Conservation (phyloP, 768 basidiomycete species). For the Podaxis mareebaensis region DNA sequence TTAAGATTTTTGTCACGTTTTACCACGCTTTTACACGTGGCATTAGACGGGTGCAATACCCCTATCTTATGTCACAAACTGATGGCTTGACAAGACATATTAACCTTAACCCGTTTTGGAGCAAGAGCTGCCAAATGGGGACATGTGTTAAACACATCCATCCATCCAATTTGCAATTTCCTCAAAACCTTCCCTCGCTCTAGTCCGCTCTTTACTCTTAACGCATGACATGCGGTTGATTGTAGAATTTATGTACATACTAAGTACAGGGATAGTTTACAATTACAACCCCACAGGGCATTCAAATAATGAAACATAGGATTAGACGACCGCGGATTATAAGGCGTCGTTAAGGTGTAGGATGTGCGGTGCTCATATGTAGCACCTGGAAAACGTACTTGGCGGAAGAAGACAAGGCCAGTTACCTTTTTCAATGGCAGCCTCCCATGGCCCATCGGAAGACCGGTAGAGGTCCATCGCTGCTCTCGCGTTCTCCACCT, state of each 20-base stretch:
- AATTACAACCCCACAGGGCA: conserved; percentile 6
- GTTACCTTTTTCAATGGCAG: conserved; percentile 52
- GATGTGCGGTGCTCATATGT: conserved; percentile 40
- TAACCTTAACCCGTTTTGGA: conserved; percentile 31
- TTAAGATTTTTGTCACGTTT: background rate
- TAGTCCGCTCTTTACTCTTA: background rate
- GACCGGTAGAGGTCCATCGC: conserved; percentile 58
- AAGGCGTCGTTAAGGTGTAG: background rate
- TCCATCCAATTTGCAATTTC: conserved; percentile 7
- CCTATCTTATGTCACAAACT: background rate
- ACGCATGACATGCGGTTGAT: background rate
- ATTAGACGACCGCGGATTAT: conserved; percentile 15
- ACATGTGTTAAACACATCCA: conserved; percentile 7
- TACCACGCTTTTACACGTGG: background rate
- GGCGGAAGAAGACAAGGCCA: conserved; percentile 82
- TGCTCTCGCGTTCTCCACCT: conserved; percentile 80
- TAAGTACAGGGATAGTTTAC: background rate
- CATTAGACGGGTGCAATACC: too few relatives aligned
- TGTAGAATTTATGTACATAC: background rate
- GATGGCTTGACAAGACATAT: background rate
- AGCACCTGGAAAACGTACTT: conserved; percentile 79
- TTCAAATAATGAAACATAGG: conserved; percentile 1
- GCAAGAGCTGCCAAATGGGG: conserved; percentile 33
- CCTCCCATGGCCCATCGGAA: conserved; percentile 67
- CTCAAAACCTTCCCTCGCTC: background rate